Conservation (phyloP, 805 yeast species). For the Cyberlindnera mycetangii region DNA sequence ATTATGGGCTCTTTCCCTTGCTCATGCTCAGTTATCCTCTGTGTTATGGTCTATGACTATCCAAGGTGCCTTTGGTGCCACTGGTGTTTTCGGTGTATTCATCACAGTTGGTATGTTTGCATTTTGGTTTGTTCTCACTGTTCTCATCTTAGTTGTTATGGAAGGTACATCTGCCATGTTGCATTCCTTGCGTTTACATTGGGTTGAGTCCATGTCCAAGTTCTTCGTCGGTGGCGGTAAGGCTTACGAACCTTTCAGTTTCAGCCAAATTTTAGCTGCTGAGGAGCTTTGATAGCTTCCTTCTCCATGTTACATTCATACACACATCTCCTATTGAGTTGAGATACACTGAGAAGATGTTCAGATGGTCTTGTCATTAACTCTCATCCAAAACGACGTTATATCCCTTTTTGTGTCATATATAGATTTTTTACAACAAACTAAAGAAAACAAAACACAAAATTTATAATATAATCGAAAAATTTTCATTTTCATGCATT, state of each 20-base stretch:
- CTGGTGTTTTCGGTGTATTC: constrained; percentile 57
- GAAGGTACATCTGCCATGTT: constrained; percentile 99
- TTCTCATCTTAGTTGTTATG: constrained; percentile 89
- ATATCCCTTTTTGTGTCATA: not conserved
- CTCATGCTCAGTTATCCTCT: constrained; percentile 93
- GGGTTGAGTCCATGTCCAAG: constrained; percentile 99
- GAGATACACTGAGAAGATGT: not conserved
- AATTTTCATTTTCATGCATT: constrained; percentile 1
- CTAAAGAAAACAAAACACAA: not conserved
- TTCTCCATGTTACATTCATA: not conserved
- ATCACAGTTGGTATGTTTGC: constrained; percentile 81
- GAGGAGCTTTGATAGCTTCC: constrained; percentile 2
- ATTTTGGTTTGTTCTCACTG: constrained; percentile 93
- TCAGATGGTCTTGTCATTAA: not conserved
- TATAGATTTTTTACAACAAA: constrained; percentile 1
- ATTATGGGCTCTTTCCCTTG: constrained; percentile 95
- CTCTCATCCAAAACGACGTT: not conserved
- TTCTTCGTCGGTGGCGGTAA: constrained; percentile 96
- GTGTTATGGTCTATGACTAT: constrained; percentile 97
- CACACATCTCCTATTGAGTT: not conserved
- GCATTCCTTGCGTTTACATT: constrained; percentile 95
- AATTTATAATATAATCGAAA: not conserved
- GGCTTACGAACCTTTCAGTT: constrained; percentile 85
- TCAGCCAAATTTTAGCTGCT: constrained; percentile 32
- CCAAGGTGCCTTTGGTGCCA: constrained; percentile 63